Conservation (phyloP, 345 rosid genomes). For the Orychophragmus violaceus region DNA sequence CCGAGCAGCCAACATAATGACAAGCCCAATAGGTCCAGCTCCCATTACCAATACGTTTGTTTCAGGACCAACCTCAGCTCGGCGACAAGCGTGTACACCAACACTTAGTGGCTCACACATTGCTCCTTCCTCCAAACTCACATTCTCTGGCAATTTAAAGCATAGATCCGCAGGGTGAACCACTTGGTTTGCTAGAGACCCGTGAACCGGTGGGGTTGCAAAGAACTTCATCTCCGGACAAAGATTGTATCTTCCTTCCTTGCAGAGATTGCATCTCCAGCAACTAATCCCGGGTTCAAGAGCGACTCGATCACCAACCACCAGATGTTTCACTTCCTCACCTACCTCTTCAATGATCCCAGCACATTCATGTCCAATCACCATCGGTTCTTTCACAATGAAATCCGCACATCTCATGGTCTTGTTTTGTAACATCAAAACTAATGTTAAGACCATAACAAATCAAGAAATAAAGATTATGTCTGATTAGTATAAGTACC, state of each 20-base stretch:
- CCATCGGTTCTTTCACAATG: conserved; percentile 94
- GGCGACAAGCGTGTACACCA: conserved; percentile 90
- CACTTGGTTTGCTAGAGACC: conserved; percentile 85
- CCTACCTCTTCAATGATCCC: conserved; percentile 81
- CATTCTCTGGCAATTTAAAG: conserved; percentile 80
- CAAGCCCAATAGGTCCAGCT: conserved; percentile 94
- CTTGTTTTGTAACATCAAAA: background rate
- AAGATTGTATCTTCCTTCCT: conserved; percentile 71
- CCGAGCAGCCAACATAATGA: conserved; percentile 77
- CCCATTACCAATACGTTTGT: conserved; percentile 70
- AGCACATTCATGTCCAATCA: conserved; percentile 95
- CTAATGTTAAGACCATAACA: background rate
- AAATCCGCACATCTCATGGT: too few species aligned
- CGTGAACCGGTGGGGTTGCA: conserved; percentile 83
- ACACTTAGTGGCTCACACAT: conserved; percentile 97
- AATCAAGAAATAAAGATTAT: background rate
- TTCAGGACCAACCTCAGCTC: conserved; percentile 68
- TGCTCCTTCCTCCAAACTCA: conserved; percentile 93
- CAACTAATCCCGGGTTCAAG: conserved; percentile 92
- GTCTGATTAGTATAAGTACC: conserved; percentile 30
- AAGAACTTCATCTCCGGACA: conserved; percentile 94
- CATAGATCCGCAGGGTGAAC: conserved; percentile 93
- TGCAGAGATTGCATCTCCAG: conserved; percentile 61
- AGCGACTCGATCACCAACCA: conserved; percentile 73
- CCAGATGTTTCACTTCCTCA: conserved; percentile 58